Conservation (phyloP, 2,329 filamentous ascomycete species). For the Talaromyces atroroseus region DNA sequence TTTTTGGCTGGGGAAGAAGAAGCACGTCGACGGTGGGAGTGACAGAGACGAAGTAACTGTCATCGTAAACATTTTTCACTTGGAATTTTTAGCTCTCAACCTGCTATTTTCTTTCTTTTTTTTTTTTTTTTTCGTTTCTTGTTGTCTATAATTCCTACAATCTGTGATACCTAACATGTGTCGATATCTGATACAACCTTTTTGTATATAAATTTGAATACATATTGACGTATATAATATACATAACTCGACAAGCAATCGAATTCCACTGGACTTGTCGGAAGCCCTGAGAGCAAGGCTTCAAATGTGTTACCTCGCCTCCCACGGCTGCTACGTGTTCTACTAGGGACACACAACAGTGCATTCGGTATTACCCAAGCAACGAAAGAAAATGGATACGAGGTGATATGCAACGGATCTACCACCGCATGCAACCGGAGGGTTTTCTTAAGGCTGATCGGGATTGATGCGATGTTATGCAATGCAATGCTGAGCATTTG, state of each 20-base stretch:
- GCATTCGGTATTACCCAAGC: not conserved
- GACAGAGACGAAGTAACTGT: slow-evolving; percentile 12
- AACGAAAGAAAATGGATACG: not conserved
- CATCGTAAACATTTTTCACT: not conserved
- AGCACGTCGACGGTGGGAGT: slow-evolving; percentile 13
- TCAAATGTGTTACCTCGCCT: no score
- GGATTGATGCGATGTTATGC: not conserved
- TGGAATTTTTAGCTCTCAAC: not conserved
- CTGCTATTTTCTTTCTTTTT: no score
- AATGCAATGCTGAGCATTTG: not conserved
- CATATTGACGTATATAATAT: not conserved
- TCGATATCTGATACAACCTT: not conserved
- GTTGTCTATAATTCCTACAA: not conserved
- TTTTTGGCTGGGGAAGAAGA: slow-evolving; percentile 16
- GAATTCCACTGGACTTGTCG: no score
- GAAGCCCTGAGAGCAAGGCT: no score
- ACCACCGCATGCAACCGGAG: not conserved
- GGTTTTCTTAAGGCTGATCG: not conserved
- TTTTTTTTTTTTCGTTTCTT: not conserved
- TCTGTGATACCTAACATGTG: not conserved
- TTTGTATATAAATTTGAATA: not conserved
- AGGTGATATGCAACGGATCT: not conserved
- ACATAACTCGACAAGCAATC: not conserved
- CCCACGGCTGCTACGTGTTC: not conserved
- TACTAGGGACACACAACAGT: not conserved